Evolutionary conservation across 345 rosid genomes (phyloP).

Genomic region (Eucalyptus dawsonii): DNA sequence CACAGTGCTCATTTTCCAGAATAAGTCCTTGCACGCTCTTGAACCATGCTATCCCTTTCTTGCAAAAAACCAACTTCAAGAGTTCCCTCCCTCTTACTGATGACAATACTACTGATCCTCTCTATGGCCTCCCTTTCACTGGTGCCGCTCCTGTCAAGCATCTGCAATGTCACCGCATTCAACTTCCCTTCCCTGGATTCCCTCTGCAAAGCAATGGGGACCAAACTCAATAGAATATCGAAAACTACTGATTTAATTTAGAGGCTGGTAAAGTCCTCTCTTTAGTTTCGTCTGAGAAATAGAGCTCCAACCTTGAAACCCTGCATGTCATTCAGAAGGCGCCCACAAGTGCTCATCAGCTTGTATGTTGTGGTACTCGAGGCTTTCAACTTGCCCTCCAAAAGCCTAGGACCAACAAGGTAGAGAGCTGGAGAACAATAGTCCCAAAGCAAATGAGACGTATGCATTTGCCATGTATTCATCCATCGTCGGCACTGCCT

Average conservation of each 20-base stretch:
- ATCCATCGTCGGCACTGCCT: conserved; percentile 42
- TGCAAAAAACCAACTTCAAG: conserved; percentile 36
- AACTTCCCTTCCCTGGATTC: conserved; percentile 64
- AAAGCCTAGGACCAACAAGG: conserved; percentile 56
- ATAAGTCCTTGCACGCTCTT: conserved; percentile 58
- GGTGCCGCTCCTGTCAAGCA: conserved; percentile 18
- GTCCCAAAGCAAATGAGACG: conserved; percentile 75
- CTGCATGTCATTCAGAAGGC: conserved; percentile 71
- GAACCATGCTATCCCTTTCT: conserved; percentile 39
- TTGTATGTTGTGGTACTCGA: conserved; percentile 20
- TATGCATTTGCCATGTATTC: conserved; percentile 64
- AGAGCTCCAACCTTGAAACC: conserved; percentile 39
- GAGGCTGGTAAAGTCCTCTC: background rate
- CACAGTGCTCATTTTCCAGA: conserved; percentile 72
- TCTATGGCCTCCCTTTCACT: conserved; percentile 27
- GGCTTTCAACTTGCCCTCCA: conserved; percentile 24
- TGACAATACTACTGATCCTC: conserved; percentile 13
- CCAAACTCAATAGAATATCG: background rate
- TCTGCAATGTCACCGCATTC: conserved; percentile 48
- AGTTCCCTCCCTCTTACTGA: conserved; percentile 29
- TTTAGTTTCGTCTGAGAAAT: background rate
- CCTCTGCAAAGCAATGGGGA: conserved; percentile 26
- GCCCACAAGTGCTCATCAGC: conserved; percentile 71
- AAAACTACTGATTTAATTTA: background rate
- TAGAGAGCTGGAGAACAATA: conserved; percentile 61